Base-by-base conservation (phyloP, 1,284 basidiomycete species). In the Rhodotorula sp. region DNA sequence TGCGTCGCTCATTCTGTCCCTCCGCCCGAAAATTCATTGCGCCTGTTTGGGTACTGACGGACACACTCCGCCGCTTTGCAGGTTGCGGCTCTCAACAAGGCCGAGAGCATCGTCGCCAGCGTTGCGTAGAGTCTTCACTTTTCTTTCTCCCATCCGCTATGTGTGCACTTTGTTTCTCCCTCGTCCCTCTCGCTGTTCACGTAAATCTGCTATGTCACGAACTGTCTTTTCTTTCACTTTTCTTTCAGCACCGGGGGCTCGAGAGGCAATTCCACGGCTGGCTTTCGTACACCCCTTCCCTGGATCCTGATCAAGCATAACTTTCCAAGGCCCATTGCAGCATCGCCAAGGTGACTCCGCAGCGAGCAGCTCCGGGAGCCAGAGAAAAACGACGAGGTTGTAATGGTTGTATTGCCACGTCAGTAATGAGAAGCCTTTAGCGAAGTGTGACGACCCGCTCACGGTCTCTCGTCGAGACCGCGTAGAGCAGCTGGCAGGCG, bases 51-150 rank as follows among this genome's bases (percentile, higher is more conserved):
- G 39, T 43, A 18, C 58, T 43, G 14, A 46, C 23, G n/a, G 15
- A 16, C 14, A 15, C 15, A n/a, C n/a, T n/a, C n/a, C n/a, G n/a
- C 88, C 26, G n/a, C 3, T 6, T 6, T n/a, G 26, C 58, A 60
- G 58, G 58, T 96, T 62, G 85, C 87, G 62, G 93, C 92, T 47
- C 85, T 96, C 72, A 93, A 93, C 82, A 91, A 93, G 85, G 92
- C 92, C 16, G 93, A 96, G 82, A 91, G 93, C 87, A 83, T 84
- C 64, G 74, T 77, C 29, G 64, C 75, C 8, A 75, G 68, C 57
- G 77, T 79, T 29, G 64, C 61, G 26, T 65, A 61, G 58, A 20
- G 20, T 29, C n/a, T 51, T n/a, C 15, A 23, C 21, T 23, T 31
- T 8, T 7, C 48, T 43, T 26, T 59, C 23, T 59, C 39, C 8